Conservation (phyloP, 306 rosid genomes). For the Myrica gale region DNA sequence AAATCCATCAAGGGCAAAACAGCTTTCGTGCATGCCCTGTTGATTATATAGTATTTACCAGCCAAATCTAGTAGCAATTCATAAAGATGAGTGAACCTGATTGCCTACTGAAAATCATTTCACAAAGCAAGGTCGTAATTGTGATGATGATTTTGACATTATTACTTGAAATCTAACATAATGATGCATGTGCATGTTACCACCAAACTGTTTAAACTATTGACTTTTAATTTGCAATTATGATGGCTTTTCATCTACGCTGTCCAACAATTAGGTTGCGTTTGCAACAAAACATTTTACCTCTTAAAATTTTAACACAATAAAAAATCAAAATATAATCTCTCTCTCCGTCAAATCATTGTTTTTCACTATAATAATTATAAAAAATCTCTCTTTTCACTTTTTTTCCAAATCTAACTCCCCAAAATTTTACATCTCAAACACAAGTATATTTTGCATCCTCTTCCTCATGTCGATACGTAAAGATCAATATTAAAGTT, state of each 20-base stretch:
- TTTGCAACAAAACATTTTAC: too few species aligned
- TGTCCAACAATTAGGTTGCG: too few species aligned
- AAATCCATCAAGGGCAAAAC: slow-evolving; percentile 2
- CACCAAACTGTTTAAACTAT: slow-evolving; percentile 17
- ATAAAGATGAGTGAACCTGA: not conserved
- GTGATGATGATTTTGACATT: not conserved
- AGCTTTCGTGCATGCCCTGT: not conserved
- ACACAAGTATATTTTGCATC: slow-evolving; percentile 11
- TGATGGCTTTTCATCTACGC: slow-evolving; percentile 34
- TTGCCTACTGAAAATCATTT: not conserved
- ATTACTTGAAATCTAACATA: slow-evolving; percentile 30
- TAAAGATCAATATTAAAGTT: not conserved
- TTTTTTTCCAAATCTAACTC: too few species aligned
- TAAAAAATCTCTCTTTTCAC: too few species aligned
- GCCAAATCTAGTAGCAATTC: not conserved
- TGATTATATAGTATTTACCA: not conserved
- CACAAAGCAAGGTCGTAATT: not conserved
- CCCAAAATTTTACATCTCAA: too few species aligned
- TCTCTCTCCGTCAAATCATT: too few species aligned
- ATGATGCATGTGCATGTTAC: slow-evolving; percentile 39
- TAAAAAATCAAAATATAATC: too few species aligned
- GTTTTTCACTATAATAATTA: too few species aligned
- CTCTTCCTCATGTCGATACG: slow-evolving; percentile 17
- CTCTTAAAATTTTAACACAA: too few species aligned
- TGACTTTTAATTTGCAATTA: slow-evolving; percentile 28